Conservation (phyloP, 73 alveolate genomes). For the Symbiodinium pilosum region DNA sequence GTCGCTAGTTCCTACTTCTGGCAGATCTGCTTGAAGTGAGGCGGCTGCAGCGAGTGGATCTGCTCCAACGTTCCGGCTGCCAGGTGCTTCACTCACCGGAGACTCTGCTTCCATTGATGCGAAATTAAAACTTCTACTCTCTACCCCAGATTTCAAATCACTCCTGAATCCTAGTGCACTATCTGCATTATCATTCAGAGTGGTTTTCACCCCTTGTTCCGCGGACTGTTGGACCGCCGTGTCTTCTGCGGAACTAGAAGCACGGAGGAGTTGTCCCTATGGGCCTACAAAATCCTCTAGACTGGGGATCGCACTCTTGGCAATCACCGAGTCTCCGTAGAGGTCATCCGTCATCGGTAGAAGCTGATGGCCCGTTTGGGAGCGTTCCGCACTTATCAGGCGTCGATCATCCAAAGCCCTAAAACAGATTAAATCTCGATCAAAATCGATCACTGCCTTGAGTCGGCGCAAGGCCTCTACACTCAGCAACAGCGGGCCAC, state of each 20-base stretch:
- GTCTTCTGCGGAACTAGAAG: not conserved
- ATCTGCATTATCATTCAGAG: no score
- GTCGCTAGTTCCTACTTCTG: no score
- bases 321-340: not conserved
- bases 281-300: not conserved
- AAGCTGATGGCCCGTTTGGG: not conserved
- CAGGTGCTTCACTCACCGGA: no score
- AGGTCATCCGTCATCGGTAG: not conserved
- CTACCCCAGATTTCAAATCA: not conserved
- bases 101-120: not conserved
- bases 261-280: slow-evolving; percentile 9
- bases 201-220: no score
- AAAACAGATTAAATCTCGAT: not conserved
- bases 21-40: not conserved
- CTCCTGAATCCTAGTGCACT: no score
- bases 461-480: not conserved
- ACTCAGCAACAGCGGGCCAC: not conserved
- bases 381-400: not conserved
- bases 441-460: not conserved
- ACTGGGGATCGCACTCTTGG: not conserved
- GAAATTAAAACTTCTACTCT: not conserved
- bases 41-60: not conserved
- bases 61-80: not conserved
- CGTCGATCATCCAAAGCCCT: not conserved
- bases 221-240: no score